Percentiles rank a stretch among this genome's conserved stretches.
phyloP scores from a whole-genome alignment of 2,329 filamentous ascomycete genomes.

The Fusarium pseudoanthophilum region DNA sequence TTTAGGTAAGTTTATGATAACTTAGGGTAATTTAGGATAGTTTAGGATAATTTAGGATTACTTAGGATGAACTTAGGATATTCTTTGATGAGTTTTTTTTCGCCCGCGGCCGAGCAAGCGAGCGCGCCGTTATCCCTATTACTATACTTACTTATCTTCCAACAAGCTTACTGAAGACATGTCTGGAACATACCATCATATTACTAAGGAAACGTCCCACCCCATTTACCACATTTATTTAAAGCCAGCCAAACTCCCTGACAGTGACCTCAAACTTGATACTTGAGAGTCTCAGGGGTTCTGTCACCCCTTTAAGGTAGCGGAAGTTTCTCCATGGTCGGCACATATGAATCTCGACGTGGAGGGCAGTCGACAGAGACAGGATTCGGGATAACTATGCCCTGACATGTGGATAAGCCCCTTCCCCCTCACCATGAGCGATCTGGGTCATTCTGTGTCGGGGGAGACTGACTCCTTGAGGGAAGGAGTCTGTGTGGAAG shows the following conservation, averaged over 20 bases:
- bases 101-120: background rate
- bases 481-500: background rate
- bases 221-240: background rate
- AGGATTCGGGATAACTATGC: background rate
- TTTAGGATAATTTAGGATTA: background rate
- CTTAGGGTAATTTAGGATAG: background rate
- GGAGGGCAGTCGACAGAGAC: background rate
- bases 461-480: background rate
- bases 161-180: background rate
- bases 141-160: background rate
- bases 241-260: background rate
- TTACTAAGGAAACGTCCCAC: background rate
- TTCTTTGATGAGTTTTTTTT: background rate
- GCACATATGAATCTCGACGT: background rate
- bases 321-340: background rate
- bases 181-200: background rate
- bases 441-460: no score
- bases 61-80: background rate
- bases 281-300: background rate
- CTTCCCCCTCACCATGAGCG: background rate
- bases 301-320: background rate
- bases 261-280: background rate
- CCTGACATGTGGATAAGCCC: background rate
- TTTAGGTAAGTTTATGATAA: background rate
- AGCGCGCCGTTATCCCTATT: background rate